Percentiles rank a stretch among this genome's conserved stretches.
These are phyloP conservation scores for Sordariomycetes sp. DNA, from an alignment of 2,329 filamentous ascomycete species.

Conservation along the genomic window DNA sequence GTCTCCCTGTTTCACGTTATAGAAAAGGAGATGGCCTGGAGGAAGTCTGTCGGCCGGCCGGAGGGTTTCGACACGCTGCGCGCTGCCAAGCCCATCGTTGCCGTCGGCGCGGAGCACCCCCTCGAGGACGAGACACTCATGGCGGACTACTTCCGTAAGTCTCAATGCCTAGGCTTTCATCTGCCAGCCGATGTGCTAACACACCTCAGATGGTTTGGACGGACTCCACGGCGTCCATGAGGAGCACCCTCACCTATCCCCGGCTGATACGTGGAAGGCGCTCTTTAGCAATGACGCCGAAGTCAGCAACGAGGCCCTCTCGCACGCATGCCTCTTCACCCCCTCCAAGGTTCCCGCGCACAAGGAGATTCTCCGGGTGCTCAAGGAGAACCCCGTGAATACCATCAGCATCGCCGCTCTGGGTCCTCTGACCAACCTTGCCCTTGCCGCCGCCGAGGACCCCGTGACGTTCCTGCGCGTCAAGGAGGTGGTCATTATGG, in stretches of 20 bases:
- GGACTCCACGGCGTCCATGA: conserved; percentile 66
- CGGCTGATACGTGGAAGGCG: conserved; percentile 59
- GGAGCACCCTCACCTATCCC: conserved; percentile 60
- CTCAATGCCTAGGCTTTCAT: background rate
- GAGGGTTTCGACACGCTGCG: conserved; percentile 63
- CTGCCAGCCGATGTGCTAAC: background rate
- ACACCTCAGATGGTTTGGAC: conserved; percentile 53
- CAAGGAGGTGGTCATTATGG: conserved; percentile 93
- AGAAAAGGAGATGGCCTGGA: conserved; percentile 79
- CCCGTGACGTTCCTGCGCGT: conserved; percentile 78
- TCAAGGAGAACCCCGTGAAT: conserved; percentile 67
- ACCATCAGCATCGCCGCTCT: conserved; percentile 85
- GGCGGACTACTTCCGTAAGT: conserved; percentile 78
- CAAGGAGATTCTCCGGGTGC: conserved; percentile 77
- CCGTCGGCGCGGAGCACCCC: conserved; percentile 75
- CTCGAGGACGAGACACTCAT: conserved; percentile 70
- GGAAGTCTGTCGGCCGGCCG: conserved; percentile 50
- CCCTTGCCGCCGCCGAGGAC: conserved; percentile 76
- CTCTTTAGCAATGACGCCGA: conserved; percentile 36
- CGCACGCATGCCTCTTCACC: conserved; percentile 51
- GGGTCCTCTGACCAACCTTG: conserved; percentile 87
- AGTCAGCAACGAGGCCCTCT: conserved; percentile 22
- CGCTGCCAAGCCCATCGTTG: conserved; percentile 66
- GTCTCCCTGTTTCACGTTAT: conserved; percentile 86
- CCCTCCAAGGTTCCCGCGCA: conserved; percentile 64